phyloP scores from a whole-genome alignment of 345 rosid genomes.

The Euphorbia tirucalli region DNA sequence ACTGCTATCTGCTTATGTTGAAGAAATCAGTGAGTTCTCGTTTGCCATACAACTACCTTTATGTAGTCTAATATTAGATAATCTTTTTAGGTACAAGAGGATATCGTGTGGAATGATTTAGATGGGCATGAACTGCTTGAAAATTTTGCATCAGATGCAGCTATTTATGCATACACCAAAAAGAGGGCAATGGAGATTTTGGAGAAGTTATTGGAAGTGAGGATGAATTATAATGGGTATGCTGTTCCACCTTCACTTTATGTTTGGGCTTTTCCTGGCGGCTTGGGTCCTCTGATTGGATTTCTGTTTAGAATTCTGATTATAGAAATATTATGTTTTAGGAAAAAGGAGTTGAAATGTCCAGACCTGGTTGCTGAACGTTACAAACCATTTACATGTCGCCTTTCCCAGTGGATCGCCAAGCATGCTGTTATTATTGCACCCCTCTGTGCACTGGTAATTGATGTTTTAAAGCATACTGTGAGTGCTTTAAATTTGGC shows the following conservation, averaged over 20 bases:
- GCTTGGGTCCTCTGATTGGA: not conserved
- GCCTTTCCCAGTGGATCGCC: slow-evolving; percentile 54
- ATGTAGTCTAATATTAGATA: not conserved
- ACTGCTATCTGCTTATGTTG: slow-evolving; percentile 3
- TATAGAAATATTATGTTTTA: slow-evolving; percentile 16
- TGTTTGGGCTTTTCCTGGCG: not conserved
- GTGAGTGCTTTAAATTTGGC: slow-evolving; percentile 37
- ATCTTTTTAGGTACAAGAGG: slow-evolving; percentile 51
- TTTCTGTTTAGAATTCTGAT: slow-evolving; percentile 14
- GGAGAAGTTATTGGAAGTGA: slow-evolving; percentile 43
- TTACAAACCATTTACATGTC: slow-evolving; percentile 67
- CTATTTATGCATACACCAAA: slow-evolving; percentile 40
- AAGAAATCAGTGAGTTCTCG: not conserved
- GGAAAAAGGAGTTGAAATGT: slow-evolving; percentile 72
- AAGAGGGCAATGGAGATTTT: slow-evolving; percentile 49
- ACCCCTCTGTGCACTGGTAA: slow-evolving; percentile 58
- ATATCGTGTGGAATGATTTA: slow-evolving; percentile 57
- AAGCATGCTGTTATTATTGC: slow-evolving; percentile 38
- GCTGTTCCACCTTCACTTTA: slow-evolving; percentile 13
- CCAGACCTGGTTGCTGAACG: slow-evolving; percentile 55
- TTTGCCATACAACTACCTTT: not conserved
- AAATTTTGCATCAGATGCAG: slow-evolving; percentile 38
- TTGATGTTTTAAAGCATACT: slow-evolving; percentile 24
- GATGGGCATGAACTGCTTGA: slow-evolving; percentile 35
- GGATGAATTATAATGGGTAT: slow-evolving; percentile 60